Evolutionary conservation across 73 alveolate species (phyloP), one percentile per base, ranked within the genome.

Genomic region (Symbiodinium natans): DNA sequence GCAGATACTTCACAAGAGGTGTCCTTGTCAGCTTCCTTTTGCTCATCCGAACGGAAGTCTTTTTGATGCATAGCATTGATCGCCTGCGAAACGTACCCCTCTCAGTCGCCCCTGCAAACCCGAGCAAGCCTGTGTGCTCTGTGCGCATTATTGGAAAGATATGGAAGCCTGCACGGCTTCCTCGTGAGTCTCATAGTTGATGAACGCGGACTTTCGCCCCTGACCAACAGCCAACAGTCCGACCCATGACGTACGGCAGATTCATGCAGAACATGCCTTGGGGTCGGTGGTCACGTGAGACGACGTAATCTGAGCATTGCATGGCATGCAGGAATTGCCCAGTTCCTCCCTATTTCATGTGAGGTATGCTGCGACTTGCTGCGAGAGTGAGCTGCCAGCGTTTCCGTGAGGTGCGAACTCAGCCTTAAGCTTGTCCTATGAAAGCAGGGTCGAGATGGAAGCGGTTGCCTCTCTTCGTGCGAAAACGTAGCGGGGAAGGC

Each of bases 191-290:
- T 56, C 94, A 36, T 83, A 93, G 89, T 93, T 93, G 43, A 93
- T 39, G 94, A 93, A 93, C 15, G 93, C 99, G 13, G 84, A 92
- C 83, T 92, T 92, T 23, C 98, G 92, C 84, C 98, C 98, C 98
- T 90, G 97, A 40, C 54, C 15, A 31, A 39, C 56, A 17, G 54
- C 9, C 41, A 77, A 40, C 21, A n/a, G 80, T 23, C 1, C 84
- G 13, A 7, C 4, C 41, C 19, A 33, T 25, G 25, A 11, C 13
- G 15, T 31, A 33, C 40, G 84, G 40, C 84, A 15, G 48, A 9
- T 43, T 73, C 13, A 1, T 33, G 46, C 40, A n/a, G 10, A 5
- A 33, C 41, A 0, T 33, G 85, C 97, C 97, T 92, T 92, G 73
- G 43, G 43, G 98, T 92, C 98, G 41, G 92, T 75, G 71, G 41